These are phyloP conservation scores for Thamnidium elegans DNA, from an alignment of 192 early-diverging fungal genomes.

Conservation along the genomic window DNA sequence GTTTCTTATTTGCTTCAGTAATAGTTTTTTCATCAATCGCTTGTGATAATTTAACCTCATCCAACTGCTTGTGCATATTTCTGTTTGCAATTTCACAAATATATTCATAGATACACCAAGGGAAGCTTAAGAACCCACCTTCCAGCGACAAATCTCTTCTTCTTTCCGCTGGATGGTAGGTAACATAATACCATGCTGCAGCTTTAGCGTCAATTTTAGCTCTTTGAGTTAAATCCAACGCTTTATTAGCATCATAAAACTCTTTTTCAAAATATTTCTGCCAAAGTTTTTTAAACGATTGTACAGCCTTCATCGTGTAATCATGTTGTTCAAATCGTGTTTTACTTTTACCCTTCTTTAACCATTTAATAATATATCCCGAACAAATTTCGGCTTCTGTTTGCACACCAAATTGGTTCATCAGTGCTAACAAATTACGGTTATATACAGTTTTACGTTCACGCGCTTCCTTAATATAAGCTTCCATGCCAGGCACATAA, in stretches of 20 bases:
- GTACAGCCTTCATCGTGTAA: constrained; percentile 39
- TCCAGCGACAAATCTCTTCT: constrained; percentile 31
- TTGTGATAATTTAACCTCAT: not conserved
- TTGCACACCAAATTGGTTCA: constrained; percentile 65
- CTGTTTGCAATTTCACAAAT: constrained; percentile 42
- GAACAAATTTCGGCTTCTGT: constrained; percentile 45
- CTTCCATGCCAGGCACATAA: constrained; percentile 44
- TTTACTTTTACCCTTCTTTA: constrained; percentile 44
- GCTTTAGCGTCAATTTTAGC: constrained; percentile 46
- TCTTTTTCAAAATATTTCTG: constrained; percentile 46
- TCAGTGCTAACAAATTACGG: constrained; percentile 46
- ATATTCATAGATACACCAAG: constrained; percentile 45
- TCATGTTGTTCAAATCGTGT: constrained; percentile 49
- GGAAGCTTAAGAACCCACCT: constrained; percentile 42
- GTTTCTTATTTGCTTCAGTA: not conserved
- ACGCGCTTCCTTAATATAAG: constrained; percentile 51
- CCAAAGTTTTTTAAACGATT: constrained; percentile 38
- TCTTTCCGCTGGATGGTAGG: constrained; percentile 51
- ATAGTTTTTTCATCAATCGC: constrained; percentile 5
- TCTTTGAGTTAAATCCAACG: constrained; percentile 14
- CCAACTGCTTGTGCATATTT: not conserved
- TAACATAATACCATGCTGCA: constrained; percentile 71
- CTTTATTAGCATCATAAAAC: constrained; percentile 30
- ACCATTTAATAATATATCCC: constrained; percentile 37
- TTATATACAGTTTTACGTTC: constrained; percentile 47